Base-by-base conservation (phyloP, 805 yeast species). In the Zygotorulaspora florentina region DNA sequence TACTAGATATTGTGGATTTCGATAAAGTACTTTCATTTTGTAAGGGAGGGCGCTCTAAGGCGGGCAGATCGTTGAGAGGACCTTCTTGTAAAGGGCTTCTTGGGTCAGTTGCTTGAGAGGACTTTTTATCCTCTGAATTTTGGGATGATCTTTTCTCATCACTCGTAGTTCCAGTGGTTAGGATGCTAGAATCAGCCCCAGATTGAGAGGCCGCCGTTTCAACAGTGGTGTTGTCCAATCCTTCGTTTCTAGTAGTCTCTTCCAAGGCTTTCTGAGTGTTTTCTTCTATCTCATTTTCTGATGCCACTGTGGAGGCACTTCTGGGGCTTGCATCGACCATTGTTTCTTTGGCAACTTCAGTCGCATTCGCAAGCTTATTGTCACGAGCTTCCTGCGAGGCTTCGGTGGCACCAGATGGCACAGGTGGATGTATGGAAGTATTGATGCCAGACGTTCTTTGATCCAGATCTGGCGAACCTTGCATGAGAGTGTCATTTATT, bases 181-280 rank as follows among this genome's bases (percentile, higher is more conserved):
- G 18, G 4, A 17, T 8, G 13, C 16, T 33, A 4, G 36, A n/a
- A 13, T n/a, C 36, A 33, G 36, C 13, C 25, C 25, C 25, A 20
- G 25, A 20, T 20, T 20, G 25, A 7, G 34, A 27, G 8, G 43
- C 26, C 26, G 48, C 46, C 8, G 54, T 40, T 18, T 47, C 29
- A 16, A 45, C 27, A 27, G 46, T 16, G 29, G n/a, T 16, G 12
- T 25, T 28, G n/a, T 18, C 33, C 25, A 35, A 29, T 31, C n/a
- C n/a, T 33, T 39, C 35, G 5, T 25, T 20, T 15, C 16, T 20
- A 17, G 16, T 20, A 23, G 40, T 30, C 9, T 30, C 45, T n/a
- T 42, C 40, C 17, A 13, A 20, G n/a, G 43, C 28, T 33, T 40
- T 40, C 26, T 28, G 47, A 8, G 13, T 40, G 7, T 17, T 33